Conservation (phyloP, 345 rosid species). For the Microthlaspi erraticum region DNA sequence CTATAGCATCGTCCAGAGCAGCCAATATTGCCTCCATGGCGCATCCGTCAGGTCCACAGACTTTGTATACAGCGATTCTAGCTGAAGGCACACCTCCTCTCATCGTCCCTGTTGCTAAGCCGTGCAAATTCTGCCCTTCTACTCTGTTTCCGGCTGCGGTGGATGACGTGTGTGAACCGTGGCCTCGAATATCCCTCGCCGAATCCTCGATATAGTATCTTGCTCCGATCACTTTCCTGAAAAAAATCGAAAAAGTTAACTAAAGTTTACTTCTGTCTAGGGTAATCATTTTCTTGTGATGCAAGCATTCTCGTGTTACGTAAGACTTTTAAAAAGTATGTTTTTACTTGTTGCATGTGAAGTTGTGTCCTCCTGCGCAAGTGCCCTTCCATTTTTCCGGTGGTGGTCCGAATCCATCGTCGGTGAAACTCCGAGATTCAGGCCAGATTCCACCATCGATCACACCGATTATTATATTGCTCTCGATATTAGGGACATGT, state of each 20-base stretch:
- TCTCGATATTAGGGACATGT: conserved; percentile 8
- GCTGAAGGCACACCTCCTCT: conserved; percentile 55
- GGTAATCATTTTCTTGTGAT: not conserved
- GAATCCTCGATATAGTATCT: conserved; percentile 32
- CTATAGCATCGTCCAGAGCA: conserved; percentile 62
- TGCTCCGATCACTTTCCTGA: conserved; percentile 54
- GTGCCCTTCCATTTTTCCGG: conserved; percentile 55
- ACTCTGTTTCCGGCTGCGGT: conserved; percentile 36
- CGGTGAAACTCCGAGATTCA: conserved; percentile 48
- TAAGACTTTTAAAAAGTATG: not conserved
- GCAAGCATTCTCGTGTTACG: not conserved
- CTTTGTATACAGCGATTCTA: conserved; percentile 50
- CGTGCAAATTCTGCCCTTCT: conserved; percentile 32
- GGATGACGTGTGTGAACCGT: conserved; percentile 38
- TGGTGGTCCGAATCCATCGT: conserved; percentile 50
- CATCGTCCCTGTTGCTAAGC: conserved; percentile 44
- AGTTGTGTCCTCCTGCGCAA: conserved; percentile 46
- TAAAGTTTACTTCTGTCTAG: not conserved
- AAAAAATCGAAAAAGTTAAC: no score
- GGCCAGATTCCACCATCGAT: conserved; percentile 55
- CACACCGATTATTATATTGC: conserved; percentile 47
- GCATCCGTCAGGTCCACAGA: not conserved
- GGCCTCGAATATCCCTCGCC: conserved; percentile 42
- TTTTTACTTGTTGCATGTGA: conserved; percentile 58
- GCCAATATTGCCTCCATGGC: not conserved